A percentile compares a stretch with the other conserved stretches of the same genome.
These are phyloP conservation scores for Cladophialophora immunda DNA, from an alignment of 2,329 filamentous ascomycete genomes.

Conservation along the genomic window DNA sequence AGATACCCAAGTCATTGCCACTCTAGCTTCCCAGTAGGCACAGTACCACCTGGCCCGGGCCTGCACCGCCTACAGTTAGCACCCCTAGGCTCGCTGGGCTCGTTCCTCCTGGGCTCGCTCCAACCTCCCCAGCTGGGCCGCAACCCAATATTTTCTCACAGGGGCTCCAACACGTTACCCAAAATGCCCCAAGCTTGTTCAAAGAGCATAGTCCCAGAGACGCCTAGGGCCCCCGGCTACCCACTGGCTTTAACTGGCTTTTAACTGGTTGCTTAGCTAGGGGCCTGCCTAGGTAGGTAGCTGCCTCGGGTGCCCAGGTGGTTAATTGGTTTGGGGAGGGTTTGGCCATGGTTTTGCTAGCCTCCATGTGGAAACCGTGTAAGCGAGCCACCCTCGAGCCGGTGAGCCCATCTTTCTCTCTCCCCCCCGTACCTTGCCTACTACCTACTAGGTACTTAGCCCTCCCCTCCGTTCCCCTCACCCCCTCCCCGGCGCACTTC, in stretches of 20 bases:
- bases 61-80: neutral
- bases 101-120: neutral
- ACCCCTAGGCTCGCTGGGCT: neutral
- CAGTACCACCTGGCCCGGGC: neutral
- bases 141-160: neutral
- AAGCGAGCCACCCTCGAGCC: neutral
- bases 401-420: neutral
- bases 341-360: slow-evolving; percentile 4
- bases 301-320: neutral
- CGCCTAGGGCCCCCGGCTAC: neutral
- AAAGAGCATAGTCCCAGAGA: neutral
- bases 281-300: neutral
- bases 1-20: neutral
- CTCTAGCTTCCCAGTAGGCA: neutral
- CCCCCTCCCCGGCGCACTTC: neutral
- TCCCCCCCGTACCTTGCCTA: neutral
- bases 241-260: neutral
- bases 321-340: neutral
- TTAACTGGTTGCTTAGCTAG: neutral
- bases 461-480: neutral
- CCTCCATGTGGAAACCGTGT: neutral
- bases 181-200: neutral
- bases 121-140: neutral
- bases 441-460: neutral
- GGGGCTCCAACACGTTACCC: neutral